Evolutionary conservation across 352 stramenopile species (phyloP), one percentile per base, ranked within the genome.

Genomic region (Phytophthora tentaculata): DNA sequence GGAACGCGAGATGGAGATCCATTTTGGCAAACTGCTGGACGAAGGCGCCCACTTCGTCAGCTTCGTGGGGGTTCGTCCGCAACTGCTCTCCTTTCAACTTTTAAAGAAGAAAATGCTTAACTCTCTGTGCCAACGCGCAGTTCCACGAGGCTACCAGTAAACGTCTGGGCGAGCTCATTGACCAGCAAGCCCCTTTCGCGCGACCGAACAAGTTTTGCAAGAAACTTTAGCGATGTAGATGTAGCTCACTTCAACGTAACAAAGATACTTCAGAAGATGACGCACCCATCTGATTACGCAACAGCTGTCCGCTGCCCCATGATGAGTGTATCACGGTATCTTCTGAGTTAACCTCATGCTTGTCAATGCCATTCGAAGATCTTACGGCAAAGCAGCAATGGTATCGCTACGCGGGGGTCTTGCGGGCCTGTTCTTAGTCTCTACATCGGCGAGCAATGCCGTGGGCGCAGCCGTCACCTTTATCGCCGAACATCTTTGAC

Each of bases 1-100:
- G 83, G 84, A 95, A 61, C 75, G 80, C 20, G 84, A 95, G 58
- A 93, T 93, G 86, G 75, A 92, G 56, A 67, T 72, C 9, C 83
- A 92, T 51, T 95, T 95, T 60, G 77, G 78, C 54, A 82, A 81
- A 41, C 66, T 88, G 44, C 72, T 91, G 4, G 73, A 87, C 59
- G 76, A 91, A 71, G 86, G 83, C 35, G 74, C 72, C 10, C 81
- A 91, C 53, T 79, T 83, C 23, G 85, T 93, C 45, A 79, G 76
- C 5, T 95, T 93, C 23, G 50, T 54, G 3, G 76, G 92, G 78
- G 84, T 91, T 56, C 8, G 45, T 53, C 29, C 43, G 4, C 12
- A 23, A 52, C 14, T 5, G 5, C 2, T 28, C 12, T 20, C 26
- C 5, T 49, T 29, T n/a, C 41, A 1, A 41, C 10, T 17, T 6